Conservation (phyloP, 805 yeast genomes). For the Saccharomycopsis schoenii region DNA sequence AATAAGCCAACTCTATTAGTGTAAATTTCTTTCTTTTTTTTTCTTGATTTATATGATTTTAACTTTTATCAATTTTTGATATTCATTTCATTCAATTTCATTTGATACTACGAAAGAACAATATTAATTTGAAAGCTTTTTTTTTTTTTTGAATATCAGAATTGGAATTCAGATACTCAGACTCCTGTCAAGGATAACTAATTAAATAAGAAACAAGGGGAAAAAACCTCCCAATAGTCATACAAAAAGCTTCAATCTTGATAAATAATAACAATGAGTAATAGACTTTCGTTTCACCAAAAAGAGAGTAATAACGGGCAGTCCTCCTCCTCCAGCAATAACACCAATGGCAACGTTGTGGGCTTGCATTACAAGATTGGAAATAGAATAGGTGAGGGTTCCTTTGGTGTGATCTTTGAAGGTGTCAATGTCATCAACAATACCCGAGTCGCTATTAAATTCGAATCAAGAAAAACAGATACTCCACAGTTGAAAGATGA, state of each 20-base stretch:
- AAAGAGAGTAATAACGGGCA: constrained; percentile 1
- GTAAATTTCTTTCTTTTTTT: background rate
- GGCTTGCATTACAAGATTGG: constrained; percentile 97
- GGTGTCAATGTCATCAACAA: constrained; percentile 89
- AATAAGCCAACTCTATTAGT: background rate
- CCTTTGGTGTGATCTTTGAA: constrained; percentile 95
- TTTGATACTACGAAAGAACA: no score
- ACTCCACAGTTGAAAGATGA: constrained; percentile 97
- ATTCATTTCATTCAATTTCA: no score
- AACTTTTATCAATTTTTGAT: background rate
- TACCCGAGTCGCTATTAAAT: constrained; percentile 91
- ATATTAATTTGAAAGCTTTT: no score
- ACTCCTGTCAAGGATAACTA: no score
- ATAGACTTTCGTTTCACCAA: constrained; percentile 11
- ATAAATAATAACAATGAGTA: constrained; percentile 11
- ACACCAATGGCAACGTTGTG: constrained; percentile 34
- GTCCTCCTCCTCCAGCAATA: constrained; percentile 4
- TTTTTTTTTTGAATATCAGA: no score
- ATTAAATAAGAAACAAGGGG: no score
- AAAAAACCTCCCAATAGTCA: no score
- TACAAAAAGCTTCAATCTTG: no score
- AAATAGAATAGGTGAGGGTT: constrained; percentile 96
- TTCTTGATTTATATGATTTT: background rate
- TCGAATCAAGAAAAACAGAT: constrained; percentile 92
- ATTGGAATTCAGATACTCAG: no score